phyloP scores from a whole-genome alignment of 1,284 basidiomycete genomes.

The Malassezia obtusa region DNA sequence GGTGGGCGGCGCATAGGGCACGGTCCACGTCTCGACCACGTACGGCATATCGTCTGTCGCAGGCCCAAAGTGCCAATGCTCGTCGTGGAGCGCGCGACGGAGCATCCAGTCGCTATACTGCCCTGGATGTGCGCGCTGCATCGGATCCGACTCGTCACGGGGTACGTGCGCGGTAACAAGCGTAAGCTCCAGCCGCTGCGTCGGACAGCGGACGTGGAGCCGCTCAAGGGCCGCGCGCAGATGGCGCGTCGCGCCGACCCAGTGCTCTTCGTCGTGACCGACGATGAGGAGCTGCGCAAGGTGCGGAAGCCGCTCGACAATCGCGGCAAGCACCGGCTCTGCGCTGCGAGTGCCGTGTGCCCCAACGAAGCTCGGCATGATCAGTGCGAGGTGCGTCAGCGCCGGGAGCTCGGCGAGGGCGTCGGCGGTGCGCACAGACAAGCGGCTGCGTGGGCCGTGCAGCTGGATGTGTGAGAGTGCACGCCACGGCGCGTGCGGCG shows the following conservation, averaged over 20 bases:
- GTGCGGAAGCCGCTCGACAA: neutral
- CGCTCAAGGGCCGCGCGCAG: neutral
- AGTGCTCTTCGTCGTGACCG: slow-evolving; percentile 5
- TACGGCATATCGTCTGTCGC: neutral
- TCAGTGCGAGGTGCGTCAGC: slow-evolving; percentile 5
- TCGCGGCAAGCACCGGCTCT: neutral
- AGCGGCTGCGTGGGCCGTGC: slow-evolving; percentile 8
- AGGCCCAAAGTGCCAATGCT: slow-evolving; percentile 3
- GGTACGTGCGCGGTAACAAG: neutral
- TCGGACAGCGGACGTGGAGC: neutral
- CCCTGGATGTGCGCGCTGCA: neutral
- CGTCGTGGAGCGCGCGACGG: neutral
- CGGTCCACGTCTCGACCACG: neutral
- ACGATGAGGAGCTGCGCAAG: neutral
- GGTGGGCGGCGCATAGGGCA: neutral
- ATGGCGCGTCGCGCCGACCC: slow-evolving; percentile 5
- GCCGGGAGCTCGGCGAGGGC: neutral
- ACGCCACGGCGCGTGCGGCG: neutral
- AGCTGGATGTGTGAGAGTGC: slow-evolving; percentile 6
- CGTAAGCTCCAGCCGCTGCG: neutral
- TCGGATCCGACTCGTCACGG: neutral
- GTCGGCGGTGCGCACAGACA: neutral
- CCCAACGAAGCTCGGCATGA: neutral
- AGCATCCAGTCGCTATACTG: slow-evolving; percentile 10
- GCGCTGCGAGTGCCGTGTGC: neutral